Base-by-base conservation (phyloP, 352 stramenopile species). In the Blastocystis sp. region DNA sequence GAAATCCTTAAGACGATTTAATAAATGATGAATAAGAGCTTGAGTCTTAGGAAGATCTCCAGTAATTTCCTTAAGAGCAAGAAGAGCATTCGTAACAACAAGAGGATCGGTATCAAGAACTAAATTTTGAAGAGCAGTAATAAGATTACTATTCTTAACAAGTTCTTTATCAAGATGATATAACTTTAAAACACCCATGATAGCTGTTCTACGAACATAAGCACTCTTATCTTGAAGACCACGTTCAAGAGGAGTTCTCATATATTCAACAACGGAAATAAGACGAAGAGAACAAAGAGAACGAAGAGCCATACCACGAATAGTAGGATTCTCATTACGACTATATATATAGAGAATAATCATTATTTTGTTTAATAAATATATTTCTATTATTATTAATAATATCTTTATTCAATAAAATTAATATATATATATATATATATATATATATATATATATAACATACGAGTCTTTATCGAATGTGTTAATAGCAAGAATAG, bases 401-500 rank as follows among this genome's bases (percentile, higher is more conserved):
- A n/a, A 55, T 55, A 19, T 25, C 19, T n/a, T n/a, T n/a, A n/a
- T n/a, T n/a, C n/a, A n/a, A n/a, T n/a, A n/a, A n/a, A n/a, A n/a
- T 16, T 57, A 31, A 54, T 59, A 35, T 62, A 64, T 7, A 6
- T 19, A n/a, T 59, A 19, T 6, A 56, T 56, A 3, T n/a, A n/a
- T n/a, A 0, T 32, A 4, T 45, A 35, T 16, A 62, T 30, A 0
- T 6, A 1, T 13, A 5, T 24, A 2, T 18, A 47, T 11, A 4
- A 66, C 70, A 46, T 67, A 83, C 73, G 87, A 96, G 72, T 99
- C 91, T 58, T 94, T 94, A n/a, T 93, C 76, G 39, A 99, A 75
- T 44, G 90, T 96, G 75, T 99, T 99, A 67, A 95, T 95, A 70
- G 84, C 95, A 82, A 99, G 95, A 70, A 96, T 93, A 31, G 89